Evolutionary conservation across 164 flowering plant genomes (phyloP), one percentile per base, ranked within the genome.

Genomic region (Amborella trichopoda): DNA sequence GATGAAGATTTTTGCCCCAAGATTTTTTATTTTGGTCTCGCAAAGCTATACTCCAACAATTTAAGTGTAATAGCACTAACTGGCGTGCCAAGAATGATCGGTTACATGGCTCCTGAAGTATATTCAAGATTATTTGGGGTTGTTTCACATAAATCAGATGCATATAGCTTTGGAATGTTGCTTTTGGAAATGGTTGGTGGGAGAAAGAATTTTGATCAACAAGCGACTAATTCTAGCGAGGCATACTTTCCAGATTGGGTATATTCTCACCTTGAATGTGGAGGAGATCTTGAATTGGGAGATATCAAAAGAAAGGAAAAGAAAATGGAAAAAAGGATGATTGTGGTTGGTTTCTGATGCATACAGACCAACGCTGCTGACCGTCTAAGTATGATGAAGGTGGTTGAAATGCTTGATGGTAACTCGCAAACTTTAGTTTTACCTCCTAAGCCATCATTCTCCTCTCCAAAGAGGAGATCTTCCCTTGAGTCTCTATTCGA

Each of bases 151-250:
- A 50, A 39, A 17, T 50, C 34, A 3, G 44, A 37, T 39, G 53
- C 39, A n/a, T 50, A 50, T 26, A 50, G 53, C 28, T 38, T 33
- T 2, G 53, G 53, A 1, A 50, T 50, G 53, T 21, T 37, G 26
- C 9, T 48, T 3, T 16, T 48, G 4, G 28, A 21, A 34, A 32
- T 48, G 52, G 41, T 24, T 23, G 42, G 52, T 22, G 39, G 38
- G 34, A 33, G 39, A 36, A 34, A 23, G 38, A 32, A 48, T 22
- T 22, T 33, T n/a, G 24, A 28, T 22, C 10, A 36, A 3, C 0
- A 2, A 18, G 37, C 6, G 5, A 36, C 24, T 20, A 48, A 48
- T 6, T 17, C 45, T 6, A 48, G 52, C 4, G 52, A 33, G 26
- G n/a, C 21, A 5, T 49, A 49, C 26, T 49, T 49, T 18, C 53